Evolutionary conservation across 768 basidiomycete genomes (phyloP), one percentile per base, ranked within the genome.

Genomic region (Cantharellus cinnabarinus): DNA sequence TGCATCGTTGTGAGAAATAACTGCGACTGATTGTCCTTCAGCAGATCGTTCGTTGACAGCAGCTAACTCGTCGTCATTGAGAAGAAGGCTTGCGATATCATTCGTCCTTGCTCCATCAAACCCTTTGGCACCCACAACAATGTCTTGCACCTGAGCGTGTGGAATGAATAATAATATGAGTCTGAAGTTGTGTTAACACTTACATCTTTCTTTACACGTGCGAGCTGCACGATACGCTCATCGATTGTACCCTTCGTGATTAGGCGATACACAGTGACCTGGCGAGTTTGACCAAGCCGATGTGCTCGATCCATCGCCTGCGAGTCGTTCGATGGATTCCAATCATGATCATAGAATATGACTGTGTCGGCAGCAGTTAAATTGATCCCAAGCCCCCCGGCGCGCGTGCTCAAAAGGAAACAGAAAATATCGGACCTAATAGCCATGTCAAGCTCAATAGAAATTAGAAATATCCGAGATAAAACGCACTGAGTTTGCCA

Each of bases 251-350:
- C 90, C 70, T 77, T 84, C 2, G 91, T 95, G 66, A 95, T 90
- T 55, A 97, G 74, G 15, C 93, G 83, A 69, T 95, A 97, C 4
- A 97, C 91, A 2, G 91, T 97, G 59, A 97, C 93, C 72, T 97
- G 93, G 52, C 89, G 85, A 3, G 91, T 97, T 70, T 97, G 93
- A 39, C 93, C 93, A 10, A 97, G 77, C 64, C 93, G 87, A 72
- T 97, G 93, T 14, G 93, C 93, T 63, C 93, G 86, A 66, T 95
- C 93, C 93, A 97, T 97, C 10, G 93, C 93, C 68, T 97, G 93
- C 41, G 93, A 89, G 69, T 97, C 93, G 65, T 94, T 95, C 14
- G 89, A 93, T 7, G 93, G 93, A 67, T 97, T 97, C 89, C 89
- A 91, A 64, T 91, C 89, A 66, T 89, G 86, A 66, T 91, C 89